These are phyloP conservation scores for Aethionema arabicum DNA, from an alignment of 345 rosid genomes.

Conservation along the genomic window DNA sequence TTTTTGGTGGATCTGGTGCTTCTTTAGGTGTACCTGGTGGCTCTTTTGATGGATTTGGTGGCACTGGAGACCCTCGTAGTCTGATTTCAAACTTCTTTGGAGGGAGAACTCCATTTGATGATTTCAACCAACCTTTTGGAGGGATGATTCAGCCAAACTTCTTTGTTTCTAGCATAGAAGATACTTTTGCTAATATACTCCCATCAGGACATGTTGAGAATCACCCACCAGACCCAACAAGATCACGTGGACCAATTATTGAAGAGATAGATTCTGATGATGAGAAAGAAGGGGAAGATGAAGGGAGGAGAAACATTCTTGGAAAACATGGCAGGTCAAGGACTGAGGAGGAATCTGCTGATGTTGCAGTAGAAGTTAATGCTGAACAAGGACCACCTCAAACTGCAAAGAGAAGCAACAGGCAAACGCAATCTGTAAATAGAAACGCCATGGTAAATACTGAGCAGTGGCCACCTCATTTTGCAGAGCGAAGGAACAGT, in stretches of 20 bases:
- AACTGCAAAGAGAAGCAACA: constrained; percentile 52
- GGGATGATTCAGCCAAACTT: constrained; percentile 50
- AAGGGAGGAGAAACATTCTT: constrained; percentile 40
- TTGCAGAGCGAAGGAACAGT: constrained; percentile 52
- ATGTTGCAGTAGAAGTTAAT: constrained; percentile 49
- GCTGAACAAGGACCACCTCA: no score
- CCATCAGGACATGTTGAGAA: constrained; percentile 48
- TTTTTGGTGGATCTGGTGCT: constrained; percentile 44
- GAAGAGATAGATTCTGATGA: constrained; percentile 74
- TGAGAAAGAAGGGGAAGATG: constrained; percentile 54
- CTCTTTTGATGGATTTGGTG: constrained; percentile 50
- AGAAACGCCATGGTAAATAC: constrained; percentile 39
- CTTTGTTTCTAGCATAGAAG: constrained; percentile 47
- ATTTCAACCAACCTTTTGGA: constrained; percentile 73
- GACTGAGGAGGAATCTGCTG: constrained; percentile 43
- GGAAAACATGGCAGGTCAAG: constrained; percentile 70
- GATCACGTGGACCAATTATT: constrained; percentile 68
- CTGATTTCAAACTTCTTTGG: constrained; percentile 56
- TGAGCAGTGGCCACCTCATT: constrained; percentile 49
- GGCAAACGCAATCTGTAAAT: constrained; percentile 44
- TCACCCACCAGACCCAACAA: constrained; percentile 48
- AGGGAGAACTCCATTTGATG: constrained; percentile 81
- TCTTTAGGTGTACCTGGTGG: constrained; percentile 27
- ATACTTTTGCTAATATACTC: constrained; percentile 51
- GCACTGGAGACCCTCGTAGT: constrained; percentile 44